Evolutionary conservation across 768 basidiomycete species (phyloP), one percentile per base, ranked within the genome.

Genomic region (Lyophyllum semitale): DNA sequence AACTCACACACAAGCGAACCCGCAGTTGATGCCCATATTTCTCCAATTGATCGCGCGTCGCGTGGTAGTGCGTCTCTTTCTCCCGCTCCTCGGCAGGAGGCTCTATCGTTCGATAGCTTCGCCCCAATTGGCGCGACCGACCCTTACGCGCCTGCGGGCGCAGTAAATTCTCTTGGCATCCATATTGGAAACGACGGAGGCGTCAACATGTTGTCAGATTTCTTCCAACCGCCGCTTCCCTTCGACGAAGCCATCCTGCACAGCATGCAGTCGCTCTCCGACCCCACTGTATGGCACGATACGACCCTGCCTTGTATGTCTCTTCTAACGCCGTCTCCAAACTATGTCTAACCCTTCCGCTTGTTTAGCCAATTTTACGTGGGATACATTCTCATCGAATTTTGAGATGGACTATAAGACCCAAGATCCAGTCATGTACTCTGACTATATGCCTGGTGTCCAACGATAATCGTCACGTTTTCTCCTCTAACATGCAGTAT

Each of bases 181-280:
- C 51, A 55, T 23, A 38, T 66, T 20, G 63, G 46, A 4, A 48
- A 60, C 4, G 61, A 62, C n/a, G 64, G 62, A 11, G 42, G 61
- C 17, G 43, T 63, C 27, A 66, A 62, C 57, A 64, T 72, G 54
- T 65, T 74, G 53, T 62, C 72, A 1, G 70, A 78, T 3, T 77
- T 81, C 60, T 82, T 84, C 70, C 75, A 80, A 33, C 75, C 83
- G 1, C 75, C 81, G 12, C 72, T 87, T 60, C 77, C 78, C 2
- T 84, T 84, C 60, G 84, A 88, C 60, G 71, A 75, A 17, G 82
- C 83, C 37, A 78, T 88, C 25, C 61, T 88, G 66, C 80, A 85
- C 50, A 83, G 83, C 23, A 79, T 87, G 63, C 83, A 85, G 60
- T 77, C 82, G 27, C 65, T 88, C 62, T 72, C 77, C 15, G 80